Percentiles rank a stretch among this genome's conserved stretches.
Conservation (phyloP, 164 flowering plant species). For the Brasenia schreberi region DNA sequence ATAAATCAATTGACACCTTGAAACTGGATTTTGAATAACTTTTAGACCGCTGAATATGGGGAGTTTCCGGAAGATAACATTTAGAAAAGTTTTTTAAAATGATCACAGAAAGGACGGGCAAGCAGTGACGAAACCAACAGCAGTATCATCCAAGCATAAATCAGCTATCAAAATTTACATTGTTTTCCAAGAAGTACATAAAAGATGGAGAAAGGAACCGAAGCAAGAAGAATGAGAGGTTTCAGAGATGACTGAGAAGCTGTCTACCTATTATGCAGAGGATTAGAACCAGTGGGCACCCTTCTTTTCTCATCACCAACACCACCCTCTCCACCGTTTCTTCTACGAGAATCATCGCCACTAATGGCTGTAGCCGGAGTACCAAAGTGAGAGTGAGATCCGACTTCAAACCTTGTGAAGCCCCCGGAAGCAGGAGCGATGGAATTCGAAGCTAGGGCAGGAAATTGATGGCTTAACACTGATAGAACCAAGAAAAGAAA, state of each 20-base stretch:
- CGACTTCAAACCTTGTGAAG: constrained; percentile 1
- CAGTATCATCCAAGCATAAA: too few relatives aligned
- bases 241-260: neutral
- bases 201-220: neutral
- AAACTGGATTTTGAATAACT: too few relatives aligned
- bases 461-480: neutral
- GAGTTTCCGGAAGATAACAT: too few relatives aligned
- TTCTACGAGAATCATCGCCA: neutral
- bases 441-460: neutral
- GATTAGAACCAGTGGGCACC: constrained; percentile 1
- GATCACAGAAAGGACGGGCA: too few relatives aligned
- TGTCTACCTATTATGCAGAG: constrained; percentile 3
- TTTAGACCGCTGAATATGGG: too few relatives aligned
- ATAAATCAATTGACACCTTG: too few relatives aligned
- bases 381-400: neutral
- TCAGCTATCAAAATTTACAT: neutral
- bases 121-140: too few relatives aligned
- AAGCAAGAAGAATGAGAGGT: neutral
- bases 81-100: too few relatives aligned
- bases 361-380: neutral
- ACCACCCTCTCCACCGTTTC: neutral
- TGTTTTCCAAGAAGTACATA: neutral
- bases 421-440: neutral
- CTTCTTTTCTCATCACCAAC: constrained; percentile 1
- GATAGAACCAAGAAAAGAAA: neutral